Evolutionary conservation across 2,329 filamentous ascomycete genomes (phyloP), one percentile per base, ranked within the genome.

Genomic region (Pestalotiopsis sp.): DNA sequence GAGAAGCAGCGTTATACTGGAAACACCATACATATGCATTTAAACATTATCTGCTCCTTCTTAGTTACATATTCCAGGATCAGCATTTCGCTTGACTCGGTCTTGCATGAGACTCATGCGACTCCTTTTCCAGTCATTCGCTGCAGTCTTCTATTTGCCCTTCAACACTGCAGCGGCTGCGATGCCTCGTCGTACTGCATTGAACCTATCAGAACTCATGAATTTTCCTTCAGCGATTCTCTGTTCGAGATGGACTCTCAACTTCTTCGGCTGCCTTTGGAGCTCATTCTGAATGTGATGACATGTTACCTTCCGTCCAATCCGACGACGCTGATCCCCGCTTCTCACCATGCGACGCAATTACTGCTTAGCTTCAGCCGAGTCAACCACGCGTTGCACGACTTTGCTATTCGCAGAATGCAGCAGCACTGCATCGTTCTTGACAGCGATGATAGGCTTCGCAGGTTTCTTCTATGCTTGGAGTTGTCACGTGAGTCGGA

Each of bases 361-460:
- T 81, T 84, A 6, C 80, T 87, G 5, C 72, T 86, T 17, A 77
- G 83, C 20, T 79, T 86, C 69, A 81, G 81, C 3, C 75, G 79
- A 23, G 82, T 85, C 49, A 84, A 81, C 45, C 79, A 80, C 3
- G 79, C 80, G 17, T 84, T 83, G 3, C 79, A 83, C 69, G 71
- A 73, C 4, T 69, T 81, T 11, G 83, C 85, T 3, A 78, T 78
- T 17, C 80, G 78, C 52, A 76, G 83, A 12, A 80, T 87, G n/a
- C 81, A 81, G 61, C 75, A 81, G 68, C 79, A 82, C 71, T 86
- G 84, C 74, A 71, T 85, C 45, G 82, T 82, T 71, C 75, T 87
- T 52, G 80, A 84, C 64, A 81, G 81, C 25, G 74, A 75, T 17
- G 70, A 70, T 4, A 80, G 81, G 23, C 78, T 84, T 14, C 74